These are phyloP conservation scores for Flagelloscypha sp. DNA, from an alignment of 768 basidiomycete genomes.

Conservation along the genomic window DNA sequence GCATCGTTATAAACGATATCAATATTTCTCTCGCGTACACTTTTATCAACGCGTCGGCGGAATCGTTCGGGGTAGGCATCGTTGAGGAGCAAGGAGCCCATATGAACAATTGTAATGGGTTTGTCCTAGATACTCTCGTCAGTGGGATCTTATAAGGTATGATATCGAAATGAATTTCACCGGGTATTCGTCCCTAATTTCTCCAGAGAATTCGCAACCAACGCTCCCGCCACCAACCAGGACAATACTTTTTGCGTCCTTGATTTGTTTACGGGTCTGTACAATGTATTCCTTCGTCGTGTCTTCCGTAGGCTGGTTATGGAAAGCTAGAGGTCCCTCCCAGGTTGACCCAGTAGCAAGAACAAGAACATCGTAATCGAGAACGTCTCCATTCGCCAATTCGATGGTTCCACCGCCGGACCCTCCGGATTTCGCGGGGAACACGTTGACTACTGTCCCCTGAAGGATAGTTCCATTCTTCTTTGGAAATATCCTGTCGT, in stretches of 20 bases:
- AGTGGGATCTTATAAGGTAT: neutral
- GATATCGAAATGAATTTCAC: neutral
- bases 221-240: conserved; percentile 27
- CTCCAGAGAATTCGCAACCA: conserved; percentile 18
- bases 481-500: conserved; percentile 30
- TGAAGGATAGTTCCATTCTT: conserved; percentile 26
- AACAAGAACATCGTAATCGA: conserved; percentile 35
- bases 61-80: conserved; percentile 33
- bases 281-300: conserved; percentile 11
- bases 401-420: conserved; percentile 33
- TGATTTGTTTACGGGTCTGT: neutral
- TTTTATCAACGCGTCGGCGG: conserved; percentile 29
- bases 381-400: conserved; percentile 28
- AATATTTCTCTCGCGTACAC: conserved; percentile 25
- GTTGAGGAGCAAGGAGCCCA: conserved; percentile 32
- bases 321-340: conserved; percentile 25
- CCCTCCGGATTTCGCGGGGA: no score
- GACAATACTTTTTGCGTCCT: conserved; percentile 15
- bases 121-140: conserved; percentile 1
- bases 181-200: neutral
- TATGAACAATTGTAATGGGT: conserved; percentile 41
- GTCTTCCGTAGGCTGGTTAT: no score
- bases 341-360: conserved; percentile 34
- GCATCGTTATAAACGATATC: conserved; percentile 28
- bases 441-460: conserved; percentile 1